Base-by-base conservation (phyloP, 2,329 filamentous ascomycete genomes). In the Coleophoma crateriformis region DNA sequence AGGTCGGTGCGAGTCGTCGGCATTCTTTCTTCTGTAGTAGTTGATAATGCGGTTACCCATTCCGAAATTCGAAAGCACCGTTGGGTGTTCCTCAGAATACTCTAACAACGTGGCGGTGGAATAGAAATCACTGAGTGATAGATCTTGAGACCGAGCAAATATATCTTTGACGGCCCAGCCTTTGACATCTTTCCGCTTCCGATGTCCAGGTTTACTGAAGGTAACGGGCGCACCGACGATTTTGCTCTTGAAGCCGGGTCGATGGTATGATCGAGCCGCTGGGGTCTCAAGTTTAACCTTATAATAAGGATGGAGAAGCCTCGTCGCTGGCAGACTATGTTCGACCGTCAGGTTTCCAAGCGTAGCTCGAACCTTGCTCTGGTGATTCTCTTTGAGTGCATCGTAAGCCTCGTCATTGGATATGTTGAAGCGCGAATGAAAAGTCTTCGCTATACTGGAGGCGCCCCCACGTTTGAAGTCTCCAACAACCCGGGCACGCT, bases 41-140 rank as follows among this genome's bases (percentile, higher is more conserved):
- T 99, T 97, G 73, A 97, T 90, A 51, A 99, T 80, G 47, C 90
- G 87, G 66, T 87, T 95, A 47, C 91, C 91, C 94, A 99, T 99
- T 57, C 92, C 94, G 62, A 96, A 96, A 64, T 95, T 96, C 40
- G 92, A 96, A 54, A 99, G 74, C 52, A 95, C 90, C 10, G 86
- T 87, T 0, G 94, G 94, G 54, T 90, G 86, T 62, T 96, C 90
- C 68, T 99, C 94, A 8, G 90, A 95, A 66, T 99, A 99, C 68
- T 99, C 94, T 33, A 97, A 85, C 13, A 99, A 78, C 5, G 96
- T 78, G 17, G 90, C 85, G 39, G 84, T 87, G 0, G 92, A 90
- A 64, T 96, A 96, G 67, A 59, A 55, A 51, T 99, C 94, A 54
- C 82, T 87, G 59, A 96, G 74, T 22, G 88, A 90, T 15, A 99